Evolutionary conservation across 2,329 filamentous ascomycete genomes (phyloP).

Genomic region (Alternaria sp.): DNA sequence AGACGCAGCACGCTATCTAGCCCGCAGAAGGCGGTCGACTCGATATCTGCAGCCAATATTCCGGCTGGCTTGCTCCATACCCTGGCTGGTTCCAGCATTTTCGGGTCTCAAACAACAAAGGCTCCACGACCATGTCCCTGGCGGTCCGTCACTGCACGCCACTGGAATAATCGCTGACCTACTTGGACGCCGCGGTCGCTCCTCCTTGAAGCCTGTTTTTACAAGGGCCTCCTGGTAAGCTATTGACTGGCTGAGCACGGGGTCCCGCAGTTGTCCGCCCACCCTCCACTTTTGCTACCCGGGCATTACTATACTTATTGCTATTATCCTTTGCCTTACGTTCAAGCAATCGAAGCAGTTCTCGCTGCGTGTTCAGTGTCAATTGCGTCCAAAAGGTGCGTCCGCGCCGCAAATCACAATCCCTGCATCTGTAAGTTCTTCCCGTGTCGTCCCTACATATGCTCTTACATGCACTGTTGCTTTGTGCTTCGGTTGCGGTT

Average conservation of each 20-base stretch:
- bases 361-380: slow-evolving; percentile 38
- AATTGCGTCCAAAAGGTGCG: slow-evolving; percentile 35
- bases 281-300: slow-evolving; percentile 36
- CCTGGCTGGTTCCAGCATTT: slow-evolving; percentile 35
- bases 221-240: slow-evolving; percentile 35
- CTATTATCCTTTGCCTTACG: slow-evolving; percentile 42
- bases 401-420: slow-evolving; percentile 42
- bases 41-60: slow-evolving; percentile 43
- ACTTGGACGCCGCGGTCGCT: slow-evolving; percentile 32
- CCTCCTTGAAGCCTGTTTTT: slow-evolving; percentile 30
- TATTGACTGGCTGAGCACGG: slow-evolving; percentile 40
- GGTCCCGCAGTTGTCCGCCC: slow-evolving; percentile 35
- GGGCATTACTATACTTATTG: slow-evolving; percentile 45
- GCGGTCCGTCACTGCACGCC: slow-evolving; percentile 39
- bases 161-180: slow-evolving; percentile 36
- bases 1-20: slow-evolving; percentile 43
- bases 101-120: slow-evolving; percentile 50
- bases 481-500: slow-evolving; percentile 43
- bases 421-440: slow-evolving; percentile 44
- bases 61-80: slow-evolving; percentile 36
- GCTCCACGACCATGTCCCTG: slow-evolving; percentile 50
- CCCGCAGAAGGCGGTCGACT: slow-evolving; percentile 34
- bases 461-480: slow-evolving; percentile 41
- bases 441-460: slow-evolving; percentile 36
- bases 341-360: slow-evolving; percentile 31